Evolutionary conservation across 2,329 filamentous ascomycete species (phyloP).

Genomic region (Herpotrichia juniperi): DNA sequence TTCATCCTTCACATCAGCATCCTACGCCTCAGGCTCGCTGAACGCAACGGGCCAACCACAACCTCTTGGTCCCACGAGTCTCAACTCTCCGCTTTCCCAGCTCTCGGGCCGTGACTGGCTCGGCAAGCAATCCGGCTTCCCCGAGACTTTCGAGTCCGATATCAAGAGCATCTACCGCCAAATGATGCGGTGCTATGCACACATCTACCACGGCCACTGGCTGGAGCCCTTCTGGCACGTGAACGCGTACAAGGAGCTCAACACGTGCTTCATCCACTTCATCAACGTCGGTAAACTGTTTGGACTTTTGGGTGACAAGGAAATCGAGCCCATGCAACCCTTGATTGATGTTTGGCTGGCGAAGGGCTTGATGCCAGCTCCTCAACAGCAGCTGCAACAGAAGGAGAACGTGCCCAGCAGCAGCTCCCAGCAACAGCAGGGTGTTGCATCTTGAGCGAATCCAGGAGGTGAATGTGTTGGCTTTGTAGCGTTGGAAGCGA

Average conservation of each 20-base stretch:
- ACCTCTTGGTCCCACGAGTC: slow-evolving; percentile 51
- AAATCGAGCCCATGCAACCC: slow-evolving; percentile 95
- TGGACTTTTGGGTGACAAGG: slow-evolving; percentile 78
- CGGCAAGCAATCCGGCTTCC: slow-evolving; percentile 81
- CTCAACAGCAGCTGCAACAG: slow-evolving; percentile 5
- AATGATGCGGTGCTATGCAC: slow-evolving; percentile 61
- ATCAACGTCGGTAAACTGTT: slow-evolving; percentile 76
- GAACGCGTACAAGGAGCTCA: slow-evolving; percentile 56
- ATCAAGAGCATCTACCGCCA: slow-evolving; percentile 72
- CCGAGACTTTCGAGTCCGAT: slow-evolving; percentile 65
- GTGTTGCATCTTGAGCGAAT: slow-evolving; percentile 6
- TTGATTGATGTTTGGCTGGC: slow-evolving; percentile 90
- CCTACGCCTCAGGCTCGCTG: slow-evolving; percentile 61
- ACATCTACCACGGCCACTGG: slow-evolving; percentile 60
- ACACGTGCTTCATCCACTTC: slow-evolving; percentile 61
- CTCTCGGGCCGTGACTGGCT: slow-evolving; percentile 77
- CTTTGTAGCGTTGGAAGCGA: not conserved
- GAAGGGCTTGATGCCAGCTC: slow-evolving; percentile 78
- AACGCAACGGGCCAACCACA: slow-evolving; percentile 52
- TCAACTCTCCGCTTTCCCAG: slow-evolving; percentile 64
- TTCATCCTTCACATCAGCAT: slow-evolving; percentile 65
- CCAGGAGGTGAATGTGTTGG: not conserved
- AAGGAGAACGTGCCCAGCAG: slow-evolving; percentile 24
- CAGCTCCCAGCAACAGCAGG: not conserved
- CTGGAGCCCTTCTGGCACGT: slow-evolving; percentile 57